Evolutionary conservation across 2,329 filamentous ascomycete genomes (phyloP).

Genomic region (Teratosphaeria destructans): DNA sequence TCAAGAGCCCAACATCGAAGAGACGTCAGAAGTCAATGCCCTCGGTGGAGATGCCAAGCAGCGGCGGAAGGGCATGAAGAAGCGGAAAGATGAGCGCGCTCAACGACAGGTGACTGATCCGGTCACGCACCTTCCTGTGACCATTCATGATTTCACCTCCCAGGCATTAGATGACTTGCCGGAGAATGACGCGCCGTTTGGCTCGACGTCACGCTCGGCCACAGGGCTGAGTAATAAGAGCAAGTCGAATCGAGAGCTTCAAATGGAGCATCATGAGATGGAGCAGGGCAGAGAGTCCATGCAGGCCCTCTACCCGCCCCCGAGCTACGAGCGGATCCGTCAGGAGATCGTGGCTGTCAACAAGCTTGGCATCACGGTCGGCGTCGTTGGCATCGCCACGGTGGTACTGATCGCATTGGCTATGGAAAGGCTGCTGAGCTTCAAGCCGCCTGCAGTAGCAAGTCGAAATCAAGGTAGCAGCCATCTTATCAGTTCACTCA

Average conservation of each 20-base stretch:
- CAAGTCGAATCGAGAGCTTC: constrained; percentile 35
- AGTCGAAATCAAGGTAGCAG: constrained; percentile 1
- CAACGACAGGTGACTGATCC: constrained; percentile 59
- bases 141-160: constrained; percentile 57
- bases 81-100: constrained; percentile 36
- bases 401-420: constrained; percentile 24
- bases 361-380: constrained; percentile 33
- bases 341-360: constrained; percentile 37
- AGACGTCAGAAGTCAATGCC: constrained; percentile 33
- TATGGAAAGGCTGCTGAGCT: constrained; percentile 10
- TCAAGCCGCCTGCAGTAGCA: constrained; percentile 1
- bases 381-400: constrained; percentile 21
- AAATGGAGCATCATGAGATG: constrained; percentile 32
- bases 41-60: constrained; percentile 33
- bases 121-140: constrained; percentile 58
- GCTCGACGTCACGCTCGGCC: constrained; percentile 26
- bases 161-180: constrained; percentile 45
- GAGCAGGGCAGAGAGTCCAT: constrained; percentile 36
- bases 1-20: constrained; percentile 13
- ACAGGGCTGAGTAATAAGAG: constrained; percentile 36
- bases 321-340: constrained; percentile 37
- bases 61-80: constrained; percentile 41
- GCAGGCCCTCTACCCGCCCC: constrained; percentile 44
- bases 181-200: constrained; percentile 36
- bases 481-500: constrained; percentile 1